Conservation (phyloP, 768 basidiomycete genomes). For the Boletus huronensis region DNA sequence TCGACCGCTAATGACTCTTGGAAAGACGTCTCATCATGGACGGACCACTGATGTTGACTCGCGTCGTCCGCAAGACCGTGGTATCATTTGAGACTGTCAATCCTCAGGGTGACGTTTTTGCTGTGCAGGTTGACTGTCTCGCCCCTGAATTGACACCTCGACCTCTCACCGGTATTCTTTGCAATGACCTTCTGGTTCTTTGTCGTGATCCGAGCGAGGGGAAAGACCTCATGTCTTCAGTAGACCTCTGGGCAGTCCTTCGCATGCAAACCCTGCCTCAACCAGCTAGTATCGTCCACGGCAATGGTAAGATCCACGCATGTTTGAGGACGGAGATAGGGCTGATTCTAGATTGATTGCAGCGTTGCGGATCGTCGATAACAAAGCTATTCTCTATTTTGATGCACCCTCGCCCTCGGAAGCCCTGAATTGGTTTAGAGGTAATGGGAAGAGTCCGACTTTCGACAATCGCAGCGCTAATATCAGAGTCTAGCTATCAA, state of each 20-base stretch:
- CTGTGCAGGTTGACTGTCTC: conserved; percentile 87
- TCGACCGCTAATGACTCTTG: conserved; percentile 6
- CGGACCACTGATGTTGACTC: conserved; percentile 76
- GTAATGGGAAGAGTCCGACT: conserved; percentile 37
- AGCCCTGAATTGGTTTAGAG: conserved; percentile 88
- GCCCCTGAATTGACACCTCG: conserved; percentile 82
- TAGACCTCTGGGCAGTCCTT: conserved; percentile 96
- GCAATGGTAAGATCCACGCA: conserved; percentile 54
- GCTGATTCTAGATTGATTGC: conserved; percentile 6
- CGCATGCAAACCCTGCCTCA: conserved; percentile 92
- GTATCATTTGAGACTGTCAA: conserved; percentile 79
- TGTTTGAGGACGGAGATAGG: background rate
- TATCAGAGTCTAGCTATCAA: conserved; percentile 62
- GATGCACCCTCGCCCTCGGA: conserved; percentile 81
- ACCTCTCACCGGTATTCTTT: conserved; percentile 75
- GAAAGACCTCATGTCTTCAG: conserved; percentile 64
- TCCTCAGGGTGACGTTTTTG: conserved; percentile 70
- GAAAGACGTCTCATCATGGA: conserved; percentile 89
- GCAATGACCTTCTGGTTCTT: conserved; percentile 91
- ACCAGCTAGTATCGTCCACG: conserved; percentile 86
- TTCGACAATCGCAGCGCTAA: conserved; percentile 5
- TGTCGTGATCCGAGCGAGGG: conserved; percentile 85
- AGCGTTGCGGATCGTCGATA: conserved; percentile 87
- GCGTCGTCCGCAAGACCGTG: conserved; percentile 85
- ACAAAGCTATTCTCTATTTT: conserved; percentile 89